Conservation (phyloP, 2,329 filamentous ascomycete genomes). For the Verticillium zaregamsianum region DNA sequence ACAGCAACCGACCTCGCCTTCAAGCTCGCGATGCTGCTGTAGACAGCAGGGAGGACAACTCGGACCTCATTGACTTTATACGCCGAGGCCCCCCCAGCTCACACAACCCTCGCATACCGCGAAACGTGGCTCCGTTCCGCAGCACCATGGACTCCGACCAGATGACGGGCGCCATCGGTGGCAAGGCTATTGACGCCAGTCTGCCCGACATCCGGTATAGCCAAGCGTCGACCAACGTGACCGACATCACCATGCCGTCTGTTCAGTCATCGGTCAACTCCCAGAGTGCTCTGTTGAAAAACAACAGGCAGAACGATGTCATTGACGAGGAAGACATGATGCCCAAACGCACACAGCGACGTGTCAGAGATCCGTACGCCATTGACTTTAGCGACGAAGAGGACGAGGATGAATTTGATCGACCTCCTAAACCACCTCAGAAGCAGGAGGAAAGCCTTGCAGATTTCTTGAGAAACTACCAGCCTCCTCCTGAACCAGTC, state of each 20-base stretch:
- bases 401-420: slow-evolving; percentile 44
- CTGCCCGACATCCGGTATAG: slow-evolving; percentile 53
- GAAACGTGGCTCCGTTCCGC: slow-evolving; percentile 79
- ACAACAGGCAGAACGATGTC: slow-evolving; percentile 28
- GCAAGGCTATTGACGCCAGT: slow-evolving; percentile 53
- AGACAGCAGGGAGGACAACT: slow-evolving; percentile 62
- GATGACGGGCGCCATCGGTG: slow-evolving; percentile 49
- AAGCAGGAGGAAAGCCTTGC: slow-evolving; percentile 64
- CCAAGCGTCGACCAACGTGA: slow-evolving; percentile 52
- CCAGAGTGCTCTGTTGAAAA: slow-evolving; percentile 61
- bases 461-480: slow-evolving; percentile 68
- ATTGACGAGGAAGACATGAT: slow-evolving; percentile 51
- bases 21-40: slow-evolving; percentile 69
- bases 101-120: slow-evolving; percentile 68
- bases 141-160: slow-evolving; percentile 85
- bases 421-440: slow-evolving; percentile 32
- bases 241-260: slow-evolving; percentile 52
- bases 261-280: slow-evolving; percentile 69
- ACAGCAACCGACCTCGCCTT: slow-evolving; percentile 48
- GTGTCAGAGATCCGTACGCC: slow-evolving; percentile 87
- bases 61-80: slow-evolving; percentile 94
- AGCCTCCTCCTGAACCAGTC: slow-evolving; percentile 55
- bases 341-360: slow-evolving; percentile 70
- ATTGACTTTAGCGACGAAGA: slow-evolving; percentile 76
- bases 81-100: slow-evolving; percentile 71